phyloP scores from a whole-genome alignment of 2,329 filamentous ascomycete genomes.

The Madurella fahalii region DNA sequence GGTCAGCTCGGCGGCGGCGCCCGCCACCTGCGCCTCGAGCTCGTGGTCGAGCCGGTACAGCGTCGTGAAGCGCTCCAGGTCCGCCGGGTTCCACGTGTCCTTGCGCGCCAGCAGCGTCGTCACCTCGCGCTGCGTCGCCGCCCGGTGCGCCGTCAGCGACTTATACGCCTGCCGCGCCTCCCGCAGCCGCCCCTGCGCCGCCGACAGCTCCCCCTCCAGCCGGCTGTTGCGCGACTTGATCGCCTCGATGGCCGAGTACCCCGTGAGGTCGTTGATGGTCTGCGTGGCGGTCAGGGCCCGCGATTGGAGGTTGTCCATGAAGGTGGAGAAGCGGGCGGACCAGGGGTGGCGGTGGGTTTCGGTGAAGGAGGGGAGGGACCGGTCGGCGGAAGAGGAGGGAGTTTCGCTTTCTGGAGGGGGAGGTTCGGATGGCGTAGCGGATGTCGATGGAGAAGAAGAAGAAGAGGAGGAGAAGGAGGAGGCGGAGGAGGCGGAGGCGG shows the following conservation, averaged over 20 bases:
- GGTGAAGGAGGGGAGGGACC: slow-evolving; percentile 41
- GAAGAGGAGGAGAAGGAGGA: not conserved
- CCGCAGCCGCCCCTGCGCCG: slow-evolving; percentile 63
- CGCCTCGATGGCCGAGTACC: slow-evolving; percentile 85
- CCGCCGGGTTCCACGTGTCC: slow-evolving; percentile 79
- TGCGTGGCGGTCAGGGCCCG: slow-evolving; percentile 82
- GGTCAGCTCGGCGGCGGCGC: slow-evolving; percentile 67
- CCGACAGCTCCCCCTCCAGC: slow-evolving; percentile 56
- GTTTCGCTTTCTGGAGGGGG: slow-evolving; percentile 10
- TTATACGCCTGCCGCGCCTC: slow-evolving; percentile 73
- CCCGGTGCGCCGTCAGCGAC: slow-evolving; percentile 75
- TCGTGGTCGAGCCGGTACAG: slow-evolving; percentile 90
- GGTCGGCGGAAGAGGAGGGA: slow-evolving; percentile 3
- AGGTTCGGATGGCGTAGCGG: not conserved
- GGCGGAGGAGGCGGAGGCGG: slow-evolving; percentile 10
- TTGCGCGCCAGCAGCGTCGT: slow-evolving; percentile 91
- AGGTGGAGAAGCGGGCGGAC: slow-evolving; percentile 52
- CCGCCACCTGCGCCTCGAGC: slow-evolving; percentile 78
- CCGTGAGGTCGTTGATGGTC: slow-evolving; percentile 88
- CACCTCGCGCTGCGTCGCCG: slow-evolving; percentile 90
- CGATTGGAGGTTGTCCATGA: slow-evolving; percentile 87
- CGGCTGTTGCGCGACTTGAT: slow-evolving; percentile 73
- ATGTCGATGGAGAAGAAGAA: not conserved
- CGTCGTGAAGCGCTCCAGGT: slow-evolving; percentile 90
- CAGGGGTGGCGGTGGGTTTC: slow-evolving; percentile 42